A percentile compares a stretch with the other conserved stretches of the same genome.
phyloP scores from a whole-genome alignment of 2,329 filamentous ascomycete genomes.

The Talaromyces sp. region DNA sequence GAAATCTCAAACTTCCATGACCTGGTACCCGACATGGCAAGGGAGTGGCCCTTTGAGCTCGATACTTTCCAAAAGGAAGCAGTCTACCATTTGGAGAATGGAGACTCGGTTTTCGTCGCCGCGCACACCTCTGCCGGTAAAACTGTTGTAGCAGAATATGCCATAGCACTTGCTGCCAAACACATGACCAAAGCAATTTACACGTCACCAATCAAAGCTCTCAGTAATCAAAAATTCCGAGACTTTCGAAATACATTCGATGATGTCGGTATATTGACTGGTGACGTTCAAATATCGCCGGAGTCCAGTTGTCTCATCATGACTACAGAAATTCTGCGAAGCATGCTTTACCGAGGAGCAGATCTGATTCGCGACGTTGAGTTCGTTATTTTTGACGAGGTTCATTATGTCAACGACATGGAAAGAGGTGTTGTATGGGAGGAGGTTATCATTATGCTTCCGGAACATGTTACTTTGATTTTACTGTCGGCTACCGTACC shows the following conservation, averaged over 20 bases:
- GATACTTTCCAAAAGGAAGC: slow-evolving; percentile 99
- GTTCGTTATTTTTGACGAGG: slow-evolving; percentile 98
- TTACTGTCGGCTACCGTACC: slow-evolving; percentile 93
- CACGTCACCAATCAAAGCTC: slow-evolving; percentile 94
- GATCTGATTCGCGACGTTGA: slow-evolving; percentile 96
- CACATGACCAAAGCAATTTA: slow-evolving; percentile 99
- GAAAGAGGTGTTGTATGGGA: slow-evolving; percentile 98
- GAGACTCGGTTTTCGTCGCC: slow-evolving; percentile 96
- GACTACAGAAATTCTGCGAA: slow-evolving; percentile 96
- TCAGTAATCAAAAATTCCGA: slow-evolving; percentile 98
- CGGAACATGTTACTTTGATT: slow-evolving; percentile 93
- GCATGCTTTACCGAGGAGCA: slow-evolving; percentile 95
- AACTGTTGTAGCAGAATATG: slow-evolving; percentile 97
- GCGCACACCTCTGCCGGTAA: slow-evolving; percentile 97
- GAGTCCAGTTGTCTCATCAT: slow-evolving; percentile 98
- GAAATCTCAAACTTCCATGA: slow-evolving; percentile 93
- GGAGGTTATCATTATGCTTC: slow-evolving; percentile 99
- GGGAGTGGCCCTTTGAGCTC: slow-evolving; percentile 93
- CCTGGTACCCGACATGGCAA: slow-evolving; percentile 91
- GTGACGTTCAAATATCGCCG: slow-evolving; percentile 95
- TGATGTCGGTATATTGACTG: slow-evolving; percentile 93
- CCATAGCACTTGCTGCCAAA: slow-evolving; percentile 90
- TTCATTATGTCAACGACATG: slow-evolving; percentile 96
- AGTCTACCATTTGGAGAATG: slow-evolving; percentile 92
- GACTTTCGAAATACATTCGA: slow-evolving; percentile 89